Conservation (phyloP, 2,329 filamentous ascomycete species). For the Colletotrichum lentis region DNA sequence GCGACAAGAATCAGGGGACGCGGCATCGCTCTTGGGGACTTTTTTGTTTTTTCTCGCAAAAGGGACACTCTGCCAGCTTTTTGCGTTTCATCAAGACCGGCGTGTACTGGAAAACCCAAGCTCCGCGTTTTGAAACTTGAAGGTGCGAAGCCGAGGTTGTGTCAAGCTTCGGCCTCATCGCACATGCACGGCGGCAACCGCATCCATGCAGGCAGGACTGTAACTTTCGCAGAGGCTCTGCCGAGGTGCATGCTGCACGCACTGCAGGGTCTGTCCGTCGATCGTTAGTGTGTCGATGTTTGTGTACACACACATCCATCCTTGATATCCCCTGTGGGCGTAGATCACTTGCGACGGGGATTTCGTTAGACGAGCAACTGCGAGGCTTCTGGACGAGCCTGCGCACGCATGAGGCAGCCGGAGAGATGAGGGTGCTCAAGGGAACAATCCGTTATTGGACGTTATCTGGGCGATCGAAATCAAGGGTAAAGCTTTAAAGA, state of each 20-base stretch:
- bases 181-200: neutral
- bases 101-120: neutral
- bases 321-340: no score
- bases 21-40: neutral
- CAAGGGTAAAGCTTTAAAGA: neutral
- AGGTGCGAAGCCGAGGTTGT: constrained; percentile 1
- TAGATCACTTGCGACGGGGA: no score
- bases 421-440: no score
- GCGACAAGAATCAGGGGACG: neutral
- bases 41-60: constrained; percentile 5
- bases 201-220: neutral
- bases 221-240: neutral
- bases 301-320: no score
- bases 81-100: neutral
- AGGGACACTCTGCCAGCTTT: neutral
- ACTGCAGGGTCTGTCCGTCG: neutral
- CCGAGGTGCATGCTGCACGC: neutral
- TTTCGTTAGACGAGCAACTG: no score
- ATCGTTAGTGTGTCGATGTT: no score
- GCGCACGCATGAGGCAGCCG: neutral
- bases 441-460: neutral
- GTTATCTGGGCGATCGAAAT: neutral
- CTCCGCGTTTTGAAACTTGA: neutral
- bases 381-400: neutral
- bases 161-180: neutral